phyloP scores from a whole-genome alignment of 1,139 yeast species.

The Geotrichum carabidarum region DNA sequence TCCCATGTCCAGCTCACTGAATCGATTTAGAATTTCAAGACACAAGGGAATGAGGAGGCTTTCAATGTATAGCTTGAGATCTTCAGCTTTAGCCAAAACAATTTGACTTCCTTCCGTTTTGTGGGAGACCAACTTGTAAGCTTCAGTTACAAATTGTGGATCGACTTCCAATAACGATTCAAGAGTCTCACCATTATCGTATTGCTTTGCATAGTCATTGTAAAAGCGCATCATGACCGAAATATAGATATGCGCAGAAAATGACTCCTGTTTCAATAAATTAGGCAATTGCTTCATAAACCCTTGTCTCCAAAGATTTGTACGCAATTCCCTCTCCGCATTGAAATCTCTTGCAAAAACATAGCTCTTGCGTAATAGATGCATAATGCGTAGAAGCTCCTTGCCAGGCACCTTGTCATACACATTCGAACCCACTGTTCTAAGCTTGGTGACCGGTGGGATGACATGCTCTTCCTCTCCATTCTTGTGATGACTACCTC shows the following conservation, averaged over 20 bases:
- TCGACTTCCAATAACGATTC: not conserved
- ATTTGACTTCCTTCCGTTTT: not conserved
- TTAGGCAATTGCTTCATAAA: conserved; percentile 91
- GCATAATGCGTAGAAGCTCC: conserved; percentile 55
- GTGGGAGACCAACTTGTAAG: not conserved
- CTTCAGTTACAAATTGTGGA: not conserved
- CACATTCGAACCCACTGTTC: conserved; percentile 39
- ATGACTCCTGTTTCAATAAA: conserved; percentile 82
- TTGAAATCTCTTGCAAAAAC: conserved; percentile 81
- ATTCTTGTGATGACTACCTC: not conserved
- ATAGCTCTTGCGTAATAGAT: conserved; percentile 62
- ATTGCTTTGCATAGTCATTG: conserved; percentile 51
- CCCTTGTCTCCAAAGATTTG: conserved; percentile 85
- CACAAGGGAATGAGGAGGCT: conserved; percentile 62
- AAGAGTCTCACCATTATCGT: not conserved
- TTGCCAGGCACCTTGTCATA: conserved; percentile 64
- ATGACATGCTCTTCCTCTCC: not conserved
- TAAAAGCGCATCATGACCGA: conserved; percentile 76
- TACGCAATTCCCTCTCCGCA: conserved; percentile 79
- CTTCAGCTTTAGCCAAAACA: conserved; percentile 23
- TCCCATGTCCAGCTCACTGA: conserved; percentile 61
- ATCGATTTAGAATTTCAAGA: conserved; percentile 62
- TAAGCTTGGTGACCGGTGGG: not conserved
- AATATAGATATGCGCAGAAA: conserved; percentile 82
- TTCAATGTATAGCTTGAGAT: conserved; percentile 16